phyloP scores from a whole-genome alignment of 2,329 filamentous ascomycete genomes.

The Penicillium sp. region DNA sequence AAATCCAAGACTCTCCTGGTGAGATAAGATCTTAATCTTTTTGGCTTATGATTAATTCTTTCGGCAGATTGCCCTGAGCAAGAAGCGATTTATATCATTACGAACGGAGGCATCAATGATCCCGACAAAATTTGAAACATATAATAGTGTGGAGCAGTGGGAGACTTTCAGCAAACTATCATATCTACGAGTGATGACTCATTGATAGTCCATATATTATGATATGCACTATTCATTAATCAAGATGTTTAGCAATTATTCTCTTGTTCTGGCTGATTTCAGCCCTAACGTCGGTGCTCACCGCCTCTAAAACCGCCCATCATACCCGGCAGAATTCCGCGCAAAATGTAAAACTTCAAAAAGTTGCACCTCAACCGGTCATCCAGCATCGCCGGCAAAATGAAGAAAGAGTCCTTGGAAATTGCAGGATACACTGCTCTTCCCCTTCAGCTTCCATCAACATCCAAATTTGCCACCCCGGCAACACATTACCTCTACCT shows the following conservation, averaged over 20 bases:
- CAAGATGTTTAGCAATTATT: no score
- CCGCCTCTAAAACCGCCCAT: constrained; percentile 15
- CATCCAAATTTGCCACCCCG: constrained; percentile 56
- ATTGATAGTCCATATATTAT: no score
- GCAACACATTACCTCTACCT: constrained; percentile 81
- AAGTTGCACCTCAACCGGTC: neutral
- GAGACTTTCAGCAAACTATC: neutral
- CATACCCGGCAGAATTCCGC: constrained; percentile 16
- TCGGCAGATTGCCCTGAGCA: constrained; percentile 58
- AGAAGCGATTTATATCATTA: constrained; percentile 66
- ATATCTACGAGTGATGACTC: no score
- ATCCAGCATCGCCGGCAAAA: constrained; percentile 21
- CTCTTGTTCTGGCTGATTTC: no score
- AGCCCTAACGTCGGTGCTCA: constrained; percentile 6
- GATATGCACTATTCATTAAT: no score
- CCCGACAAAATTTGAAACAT: constrained; percentile 53
- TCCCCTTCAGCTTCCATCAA: constrained; percentile 59
- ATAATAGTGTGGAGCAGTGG: constrained; percentile 1
- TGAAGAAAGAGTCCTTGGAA: constrained; percentile 35
- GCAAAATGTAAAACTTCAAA: constrained; percentile 14
- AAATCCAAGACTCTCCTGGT: constrained; percentile 63
- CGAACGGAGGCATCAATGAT: constrained; percentile 62
- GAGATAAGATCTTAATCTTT: neutral
- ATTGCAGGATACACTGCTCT: constrained; percentile 63
- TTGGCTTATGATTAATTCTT: neutral